Conservation (phyloP, 73 alveolate species). For the Uronychia setigera region DNA sequence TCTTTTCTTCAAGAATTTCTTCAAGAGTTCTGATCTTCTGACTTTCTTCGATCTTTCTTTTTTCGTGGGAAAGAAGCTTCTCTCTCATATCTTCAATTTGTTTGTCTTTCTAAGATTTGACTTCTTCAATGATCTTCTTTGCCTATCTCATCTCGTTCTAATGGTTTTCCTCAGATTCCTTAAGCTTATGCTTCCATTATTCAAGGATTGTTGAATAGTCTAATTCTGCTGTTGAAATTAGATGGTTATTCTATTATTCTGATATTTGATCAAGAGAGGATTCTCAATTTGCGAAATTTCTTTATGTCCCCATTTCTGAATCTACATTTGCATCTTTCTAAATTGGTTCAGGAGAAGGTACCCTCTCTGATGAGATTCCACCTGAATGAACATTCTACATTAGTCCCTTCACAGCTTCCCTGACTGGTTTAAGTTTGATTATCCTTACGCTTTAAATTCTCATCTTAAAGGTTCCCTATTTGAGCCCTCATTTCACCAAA, state of each 20-base stretch:
- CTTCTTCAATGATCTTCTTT: not conserved
- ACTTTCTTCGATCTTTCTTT: too few relatives aligned
- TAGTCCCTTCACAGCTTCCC: not conserved
- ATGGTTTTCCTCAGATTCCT: not conserved
- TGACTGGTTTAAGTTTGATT: not conserved
- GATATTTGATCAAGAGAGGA: not conserved
- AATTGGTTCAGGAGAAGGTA: not conserved
- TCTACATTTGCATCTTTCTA: not conserved
- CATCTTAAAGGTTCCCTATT: not conserved
- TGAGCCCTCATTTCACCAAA: not conserved
- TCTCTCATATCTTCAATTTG: too few relatives aligned
- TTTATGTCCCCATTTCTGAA: not conserved
- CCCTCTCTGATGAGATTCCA: not conserved
- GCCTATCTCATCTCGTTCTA: not conserved
- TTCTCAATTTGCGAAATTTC: not conserved
- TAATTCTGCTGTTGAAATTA: too few relatives aligned
- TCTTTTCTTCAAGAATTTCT: too few relatives aligned
- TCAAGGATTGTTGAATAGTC: not conserved
- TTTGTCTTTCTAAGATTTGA: not conserved
- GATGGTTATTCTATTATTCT: not conserved
- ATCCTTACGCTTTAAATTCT: not conserved
- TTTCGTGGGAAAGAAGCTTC: too few relatives aligned
- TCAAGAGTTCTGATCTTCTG: too few relatives aligned
- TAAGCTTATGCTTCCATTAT: not conserved
- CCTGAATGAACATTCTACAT: not conserved